A percentile compares a stretch with the other conserved stretches of the same genome.
phyloP scores from a whole-genome alignment of 345 rosid genomes.

The Turritis glabra region DNA sequence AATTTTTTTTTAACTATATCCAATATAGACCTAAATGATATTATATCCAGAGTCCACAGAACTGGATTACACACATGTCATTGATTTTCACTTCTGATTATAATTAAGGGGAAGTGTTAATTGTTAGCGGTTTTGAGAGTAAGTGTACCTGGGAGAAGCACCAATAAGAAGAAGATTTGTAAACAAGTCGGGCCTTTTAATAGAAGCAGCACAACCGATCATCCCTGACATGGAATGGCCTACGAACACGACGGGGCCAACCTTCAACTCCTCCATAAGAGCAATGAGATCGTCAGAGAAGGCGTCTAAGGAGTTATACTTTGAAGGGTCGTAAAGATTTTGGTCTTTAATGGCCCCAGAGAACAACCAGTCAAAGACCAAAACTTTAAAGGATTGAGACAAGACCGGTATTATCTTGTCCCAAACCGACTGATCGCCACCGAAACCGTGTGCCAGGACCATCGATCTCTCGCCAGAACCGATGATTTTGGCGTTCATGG shows the following conservation, averaged over 20 bases:
- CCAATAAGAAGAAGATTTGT: conserved; percentile 54
- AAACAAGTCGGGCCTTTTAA: conserved; percentile 70
- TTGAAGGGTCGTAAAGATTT: conserved; percentile 53
- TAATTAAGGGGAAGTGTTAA: neutral
- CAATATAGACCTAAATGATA: neutral
- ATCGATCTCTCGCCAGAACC: conserved; percentile 52
- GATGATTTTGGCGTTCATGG: conserved; percentile 63
- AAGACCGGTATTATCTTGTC: conserved; percentile 55
- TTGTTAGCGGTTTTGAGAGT: neutral
- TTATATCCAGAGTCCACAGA: neutral
- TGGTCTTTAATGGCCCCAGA: conserved; percentile 66
- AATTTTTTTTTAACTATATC: neutral
- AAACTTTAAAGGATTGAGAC: conserved; percentile 47
- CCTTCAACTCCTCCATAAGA: conserved; percentile 56
- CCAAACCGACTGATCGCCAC: conserved; percentile 71
- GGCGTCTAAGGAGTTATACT: conserved; percentile 55
- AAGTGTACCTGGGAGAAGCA: conserved; percentile 69
- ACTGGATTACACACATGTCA: neutral
- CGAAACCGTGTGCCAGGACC: conserved; percentile 73
- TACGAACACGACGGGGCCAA: conserved; percentile 47
- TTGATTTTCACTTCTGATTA: neutral
- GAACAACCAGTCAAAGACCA: conserved; percentile 76
- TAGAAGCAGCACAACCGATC: conserved; percentile 82
- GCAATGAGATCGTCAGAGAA: conserved; percentile 61
- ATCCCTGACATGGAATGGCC: conserved; percentile 92